Conservation (phyloP, 306 rosid genomes). For the Citrullus mucosospermus region DNA sequence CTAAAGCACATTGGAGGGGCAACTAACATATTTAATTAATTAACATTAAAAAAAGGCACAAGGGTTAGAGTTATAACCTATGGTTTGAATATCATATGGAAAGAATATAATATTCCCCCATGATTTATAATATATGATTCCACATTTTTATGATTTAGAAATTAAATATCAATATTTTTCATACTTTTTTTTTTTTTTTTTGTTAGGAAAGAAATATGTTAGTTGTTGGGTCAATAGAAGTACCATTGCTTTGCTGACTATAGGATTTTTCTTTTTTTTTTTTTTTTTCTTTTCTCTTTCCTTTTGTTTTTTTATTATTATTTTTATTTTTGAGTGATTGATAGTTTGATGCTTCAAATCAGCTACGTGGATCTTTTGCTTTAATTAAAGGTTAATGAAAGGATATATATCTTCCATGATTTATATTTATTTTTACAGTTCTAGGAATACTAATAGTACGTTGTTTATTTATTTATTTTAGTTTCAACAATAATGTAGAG, state of each 20-base stretch:
- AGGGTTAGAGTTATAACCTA: background rate
- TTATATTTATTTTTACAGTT: too few relatives aligned
- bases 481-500: too few relatives aligned
- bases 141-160: background rate
- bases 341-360: background rate
- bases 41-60: background rate
- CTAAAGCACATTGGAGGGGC: background rate
- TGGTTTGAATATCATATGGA: background rate
- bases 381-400: too few relatives aligned
- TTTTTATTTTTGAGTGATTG: background rate
- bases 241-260: background rate
- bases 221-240: background rate
- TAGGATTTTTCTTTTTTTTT: background rate
- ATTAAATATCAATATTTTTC: background rate
- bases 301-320: too few relatives aligned
- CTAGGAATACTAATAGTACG: too few relatives aligned
- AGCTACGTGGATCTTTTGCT: background rate
- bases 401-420: too few relatives aligned
- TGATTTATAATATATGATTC: background rate
- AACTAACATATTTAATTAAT: background rate
- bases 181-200: background rate
- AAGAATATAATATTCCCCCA: background rate
- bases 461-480: too few relatives aligned
- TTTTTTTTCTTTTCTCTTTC: background rate
- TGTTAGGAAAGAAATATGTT: background rate